Evolutionary conservation across 2,329 filamentous ascomycete genomes (phyloP), one percentile per base, ranked within the genome.

Genomic region (Clarireedia hainanense): DNA sequence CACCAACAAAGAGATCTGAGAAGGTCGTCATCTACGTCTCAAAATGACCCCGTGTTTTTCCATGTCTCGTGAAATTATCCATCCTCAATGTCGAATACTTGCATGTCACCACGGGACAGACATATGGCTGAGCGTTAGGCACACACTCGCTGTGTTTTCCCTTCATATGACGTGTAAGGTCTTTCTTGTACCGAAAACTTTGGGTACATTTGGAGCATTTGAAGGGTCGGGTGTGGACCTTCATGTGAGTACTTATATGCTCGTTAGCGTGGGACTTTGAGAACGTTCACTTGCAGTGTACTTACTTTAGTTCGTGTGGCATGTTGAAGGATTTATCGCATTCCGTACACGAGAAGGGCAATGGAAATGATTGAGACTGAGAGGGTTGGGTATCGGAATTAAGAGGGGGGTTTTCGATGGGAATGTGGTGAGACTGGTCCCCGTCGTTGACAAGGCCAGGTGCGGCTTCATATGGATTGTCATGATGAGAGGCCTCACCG

Each of bases 11-110:
- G 30, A 34, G 4, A 34, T 34, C 7, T 10, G 30, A 34, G 4
- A 12, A 34, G 4, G 10, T 34, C 30, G 9, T 34, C 9, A 4
- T 34, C 39, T 20, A 42, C 9, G 6, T 20, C 17, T 42, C 39
- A 20, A n/a, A 42, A 9, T 42, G 39, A 0, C 39, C 15, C 15
- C 15, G 5, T 5, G 3, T n/a, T 42, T 39, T 47, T 15, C 24
- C 43, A 47, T 53, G 50, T 17, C 50, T 47, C 15, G 14, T 34
- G 15, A 14, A 39, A 9, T 53, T 53, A 26, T 53, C 30, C 15
- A 36, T 47, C 42, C 50, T 53, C 24, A n/a, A 27, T 27, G 15
- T 53, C 47, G 50, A 47, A 17, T 30, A 12, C n/a, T 53, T 53
- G 30, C 50, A 53, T 15, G 7, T 47, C 14, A 10, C 42, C 50